These are phyloP conservation scores for Colletotrichum tropicicola DNA, from an alignment of 2,329 filamentous ascomycete species.

Conservation along the genomic window DNA sequence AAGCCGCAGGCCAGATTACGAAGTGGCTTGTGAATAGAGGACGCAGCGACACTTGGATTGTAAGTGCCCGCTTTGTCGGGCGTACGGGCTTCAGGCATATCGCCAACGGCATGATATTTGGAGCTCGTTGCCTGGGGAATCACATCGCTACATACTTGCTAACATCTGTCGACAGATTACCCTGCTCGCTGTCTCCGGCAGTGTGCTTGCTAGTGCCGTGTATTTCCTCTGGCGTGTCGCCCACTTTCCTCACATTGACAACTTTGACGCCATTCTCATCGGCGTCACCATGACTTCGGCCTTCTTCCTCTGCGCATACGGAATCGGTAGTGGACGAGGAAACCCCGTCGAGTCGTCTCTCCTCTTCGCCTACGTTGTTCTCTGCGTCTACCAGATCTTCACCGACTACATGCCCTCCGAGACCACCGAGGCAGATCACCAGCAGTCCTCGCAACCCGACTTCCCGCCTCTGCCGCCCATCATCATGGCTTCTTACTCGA, in stretches of 20 bases:
- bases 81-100: no score
- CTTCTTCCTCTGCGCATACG: conserved; percentile 91
- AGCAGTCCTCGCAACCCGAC: conserved; percentile 73
- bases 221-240: conserved; percentile 98
- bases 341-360: conserved; percentile 66
- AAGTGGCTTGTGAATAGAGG: conserved; percentile 94
- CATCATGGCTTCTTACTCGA: conserved; percentile 98
- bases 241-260: conserved; percentile 91
- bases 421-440: conserved; percentile 61
- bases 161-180: conserved; percentile 73
- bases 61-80: conserved; percentile 53
- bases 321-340: conserved; percentile 91
- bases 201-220: conserved; percentile 89
- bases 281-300: conserved; percentile 92
- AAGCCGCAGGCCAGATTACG: conserved; percentile 93
- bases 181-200: conserved; percentile 86
- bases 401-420: conserved; percentile 92
- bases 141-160: conserved; percentile 35
- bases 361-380: conserved; percentile 82
- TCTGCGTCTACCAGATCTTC: conserved; percentile 99
- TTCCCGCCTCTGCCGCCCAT: conserved; percentile 97
- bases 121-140: neutral
- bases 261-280: conserved; percentile 91
- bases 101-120: no score
- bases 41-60: conserved; percentile 96